phyloP scores from a whole-genome alignment of 805 yeast genomes.

The Suhomyces sp. region DNA sequence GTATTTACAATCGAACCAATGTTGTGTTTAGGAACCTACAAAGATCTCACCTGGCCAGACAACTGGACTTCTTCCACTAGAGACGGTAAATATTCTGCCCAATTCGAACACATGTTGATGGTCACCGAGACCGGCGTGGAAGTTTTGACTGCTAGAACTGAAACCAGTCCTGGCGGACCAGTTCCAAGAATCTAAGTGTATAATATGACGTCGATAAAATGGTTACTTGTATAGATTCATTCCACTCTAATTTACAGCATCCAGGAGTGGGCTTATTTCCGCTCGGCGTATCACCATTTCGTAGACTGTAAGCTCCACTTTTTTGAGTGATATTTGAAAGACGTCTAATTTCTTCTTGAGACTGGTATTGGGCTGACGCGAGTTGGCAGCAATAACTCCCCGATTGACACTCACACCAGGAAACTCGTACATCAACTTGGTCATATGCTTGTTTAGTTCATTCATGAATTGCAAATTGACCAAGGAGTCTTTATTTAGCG shows the following conservation, averaged over 20 bases:
- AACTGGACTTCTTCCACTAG: conserved; percentile 93
- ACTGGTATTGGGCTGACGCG: conserved; percentile 5
- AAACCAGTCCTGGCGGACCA: conserved; percentile 88
- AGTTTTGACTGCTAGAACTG: conserved; percentile 77
- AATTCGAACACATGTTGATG: conserved; percentile 89
- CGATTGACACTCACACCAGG: conserved; percentile 17
- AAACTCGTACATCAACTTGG: conserved; percentile 11
- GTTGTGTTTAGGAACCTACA: conserved; percentile 81
- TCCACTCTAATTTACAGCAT: not conserved
- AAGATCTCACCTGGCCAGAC: conserved; percentile 92
- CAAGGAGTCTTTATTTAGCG: conserved; percentile 10
- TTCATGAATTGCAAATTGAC: conserved; percentile 17
- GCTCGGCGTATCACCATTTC: conserved; percentile 20
- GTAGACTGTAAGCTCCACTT: conserved; percentile 22
- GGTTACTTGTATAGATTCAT: not conserved
- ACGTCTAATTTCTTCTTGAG: conserved; percentile 23
- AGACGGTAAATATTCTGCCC: conserved; percentile 90
- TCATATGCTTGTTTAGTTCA: conserved; percentile 10
- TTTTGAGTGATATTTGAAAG: conserved; percentile 19
- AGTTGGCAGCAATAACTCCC: conserved; percentile 16
- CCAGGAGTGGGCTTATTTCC: not conserved
- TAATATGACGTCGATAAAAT: not conserved
- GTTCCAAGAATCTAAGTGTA: conserved; percentile 44
- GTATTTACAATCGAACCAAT: conserved; percentile 97
- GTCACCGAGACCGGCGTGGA: conserved; percentile 95